Conservation (phyloP, 495 filamentous ascomycete genomes). For the Penicillium fimorum region DNA sequence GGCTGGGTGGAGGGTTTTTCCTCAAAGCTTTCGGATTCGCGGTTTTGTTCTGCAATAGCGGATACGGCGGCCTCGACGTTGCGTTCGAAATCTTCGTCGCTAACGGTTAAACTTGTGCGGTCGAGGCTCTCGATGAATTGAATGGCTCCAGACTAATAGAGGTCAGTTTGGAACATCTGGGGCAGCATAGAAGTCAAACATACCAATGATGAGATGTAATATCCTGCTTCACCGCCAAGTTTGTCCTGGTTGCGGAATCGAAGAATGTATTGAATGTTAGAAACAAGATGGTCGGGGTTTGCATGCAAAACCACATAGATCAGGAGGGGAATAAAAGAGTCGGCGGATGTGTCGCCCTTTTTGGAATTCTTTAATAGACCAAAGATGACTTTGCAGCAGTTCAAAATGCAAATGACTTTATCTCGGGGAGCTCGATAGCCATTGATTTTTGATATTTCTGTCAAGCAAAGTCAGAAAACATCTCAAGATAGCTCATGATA, state of each 20-base stretch:
- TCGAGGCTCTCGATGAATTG: slow-evolving; percentile 97
- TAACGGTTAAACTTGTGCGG: slow-evolving; percentile 87
- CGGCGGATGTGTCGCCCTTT: slow-evolving; percentile 82
- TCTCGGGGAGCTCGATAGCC: slow-evolving; percentile 93
- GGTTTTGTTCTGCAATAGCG: slow-evolving; percentile 89
- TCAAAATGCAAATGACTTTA: slow-evolving; percentile 97
- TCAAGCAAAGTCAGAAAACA: not conserved
- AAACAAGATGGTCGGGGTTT: slow-evolving; percentile 91
- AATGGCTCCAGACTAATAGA: slow-evolving; percentile 78
- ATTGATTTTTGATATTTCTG: slow-evolving; percentile 91
- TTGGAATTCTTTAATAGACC: slow-evolving; percentile 91
- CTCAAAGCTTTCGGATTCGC: slow-evolving; percentile 53
- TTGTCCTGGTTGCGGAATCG: slow-evolving; percentile 98
- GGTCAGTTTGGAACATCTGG: not conserved
- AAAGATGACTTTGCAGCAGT: slow-evolving; percentile 99
- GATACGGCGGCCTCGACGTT: slow-evolving; percentile 95
- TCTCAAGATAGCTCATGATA: slow-evolving; percentile 2
- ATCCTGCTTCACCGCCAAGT: slow-evolving; percentile 91
- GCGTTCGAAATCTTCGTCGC: slow-evolving; percentile 90
- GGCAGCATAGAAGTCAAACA: slow-evolving; percentile 4
- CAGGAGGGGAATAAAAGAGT: slow-evolving; percentile 91
- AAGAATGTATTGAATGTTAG: slow-evolving; percentile 97
- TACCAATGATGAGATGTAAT: slow-evolving; percentile 96
- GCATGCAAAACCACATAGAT: slow-evolving; percentile 95
- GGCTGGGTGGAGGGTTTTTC: slow-evolving; percentile 49